Evolutionary conservation across 768 basidiomycete genomes (phyloP).

Genomic region (Phlegmacium glaucopus): DNA sequence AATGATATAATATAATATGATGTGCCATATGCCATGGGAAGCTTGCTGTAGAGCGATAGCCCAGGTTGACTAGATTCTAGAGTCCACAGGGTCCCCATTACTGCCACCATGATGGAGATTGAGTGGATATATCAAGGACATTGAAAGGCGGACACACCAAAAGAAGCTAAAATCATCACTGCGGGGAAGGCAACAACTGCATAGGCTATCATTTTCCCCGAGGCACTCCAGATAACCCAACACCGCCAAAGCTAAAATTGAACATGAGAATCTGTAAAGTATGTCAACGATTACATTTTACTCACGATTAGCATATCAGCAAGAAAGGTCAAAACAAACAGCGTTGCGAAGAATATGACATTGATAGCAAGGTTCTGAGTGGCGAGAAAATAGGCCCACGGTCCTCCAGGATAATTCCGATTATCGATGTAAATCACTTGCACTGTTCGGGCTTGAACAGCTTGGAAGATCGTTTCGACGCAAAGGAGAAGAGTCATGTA

Average conservation of each 20-base stretch:
- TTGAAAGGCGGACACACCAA: conserved; percentile 27
- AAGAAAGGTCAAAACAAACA: conserved; percentile 41
- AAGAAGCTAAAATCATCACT: conserved; percentile 34
- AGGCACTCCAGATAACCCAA: conserved; percentile 42
- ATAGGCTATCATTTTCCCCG: conserved; percentile 28
- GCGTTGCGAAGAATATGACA: conserved; percentile 39
- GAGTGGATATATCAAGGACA: background rate
- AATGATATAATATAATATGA: conserved; percentile 38
- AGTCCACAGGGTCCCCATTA: conserved; percentile 40
- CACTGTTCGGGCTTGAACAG: conserved; percentile 37
- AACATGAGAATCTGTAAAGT: background rate
- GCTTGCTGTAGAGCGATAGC: conserved; percentile 34
- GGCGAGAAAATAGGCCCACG: conserved; percentile 41
- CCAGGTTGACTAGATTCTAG: conserved; percentile 39
- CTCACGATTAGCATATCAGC: conserved; percentile 42
- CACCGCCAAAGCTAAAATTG: conserved; percentile 41
- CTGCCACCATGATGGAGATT: conserved; percentile 19
- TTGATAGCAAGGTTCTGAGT: conserved; percentile 39
- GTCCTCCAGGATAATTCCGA: conserved; percentile 38
- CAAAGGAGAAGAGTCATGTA: conserved; percentile 36
- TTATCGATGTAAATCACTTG: conserved; percentile 41
- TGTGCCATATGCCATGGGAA: conserved; percentile 33
- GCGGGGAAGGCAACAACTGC: conserved; percentile 32
- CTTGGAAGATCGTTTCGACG: conserved; percentile 35
- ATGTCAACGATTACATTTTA: background rate